These are phyloP conservation scores for Beta lomatogona DNA, from an alignment of 179 eudicot genomes.

Conservation along the genomic window DNA sequence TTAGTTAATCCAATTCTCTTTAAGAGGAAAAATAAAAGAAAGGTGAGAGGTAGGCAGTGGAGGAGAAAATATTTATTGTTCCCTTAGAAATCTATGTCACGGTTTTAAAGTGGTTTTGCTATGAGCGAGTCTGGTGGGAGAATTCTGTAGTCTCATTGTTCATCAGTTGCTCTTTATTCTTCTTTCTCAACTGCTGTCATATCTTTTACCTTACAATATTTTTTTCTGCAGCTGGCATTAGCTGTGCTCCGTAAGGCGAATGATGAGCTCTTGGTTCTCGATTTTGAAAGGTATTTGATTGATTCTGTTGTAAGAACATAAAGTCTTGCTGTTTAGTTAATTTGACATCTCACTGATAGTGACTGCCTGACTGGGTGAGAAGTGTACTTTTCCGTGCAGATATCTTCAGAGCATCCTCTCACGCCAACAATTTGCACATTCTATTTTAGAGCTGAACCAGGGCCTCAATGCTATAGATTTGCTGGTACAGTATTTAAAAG, in stretches of 20 bases:
- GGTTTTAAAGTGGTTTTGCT: neutral
- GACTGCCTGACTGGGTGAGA: neutral
- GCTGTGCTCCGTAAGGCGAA: conserved; percentile 77
- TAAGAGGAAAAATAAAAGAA: neutral
- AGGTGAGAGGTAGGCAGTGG: neutral
- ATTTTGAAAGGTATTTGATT: conserved; percentile 68
- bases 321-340: conserved; percentile 3
- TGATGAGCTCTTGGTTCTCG: conserved; percentile 55
- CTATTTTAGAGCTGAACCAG: conserved; percentile 55
- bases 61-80: neutral
- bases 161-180: neutral
- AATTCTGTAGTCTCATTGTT: neutral
- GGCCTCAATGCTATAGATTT: conserved; percentile 62
- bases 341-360: conserved; percentile 5
- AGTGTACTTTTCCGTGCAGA: conserved; percentile 42
- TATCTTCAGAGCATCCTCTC: conserved; percentile 65
- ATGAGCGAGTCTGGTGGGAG: neutral
- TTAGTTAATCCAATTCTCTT: too few relatives aligned
- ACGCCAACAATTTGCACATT: conserved; percentile 60
- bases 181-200: neutral
- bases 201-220: conserved; percentile 12
- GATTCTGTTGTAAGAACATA: conserved; percentile 2
- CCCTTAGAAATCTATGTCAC: neutral
- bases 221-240: conserved; percentile 75
- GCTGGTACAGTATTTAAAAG: conserved; percentile 46